Conservation (phyloP, 345 rosid species). For the Brassica juncea region DNA sequence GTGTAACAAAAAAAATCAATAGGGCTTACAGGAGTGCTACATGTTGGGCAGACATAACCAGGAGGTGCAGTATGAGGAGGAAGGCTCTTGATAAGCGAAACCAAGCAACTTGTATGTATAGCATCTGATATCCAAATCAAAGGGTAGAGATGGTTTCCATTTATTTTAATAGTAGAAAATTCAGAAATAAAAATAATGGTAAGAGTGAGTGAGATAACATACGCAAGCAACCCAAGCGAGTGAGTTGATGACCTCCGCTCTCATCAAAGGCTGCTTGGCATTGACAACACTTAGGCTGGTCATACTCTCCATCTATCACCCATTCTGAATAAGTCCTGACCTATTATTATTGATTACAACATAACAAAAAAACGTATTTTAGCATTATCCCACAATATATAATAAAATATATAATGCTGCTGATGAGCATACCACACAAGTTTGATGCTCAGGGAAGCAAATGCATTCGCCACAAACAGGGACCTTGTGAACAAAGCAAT, state of each 20-base stretch:
- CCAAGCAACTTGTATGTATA: slow-evolving; percentile 86
- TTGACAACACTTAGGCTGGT: slow-evolving; percentile 93
- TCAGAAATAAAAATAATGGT: slow-evolving; percentile 5
- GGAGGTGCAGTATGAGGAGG: slow-evolving; percentile 97
- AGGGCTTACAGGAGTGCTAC: slow-evolving; percentile 76
- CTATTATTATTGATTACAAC: slow-evolving; percentile 51
- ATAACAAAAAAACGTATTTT: slow-evolving; percentile 5
- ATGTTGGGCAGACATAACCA: slow-evolving; percentile 85
- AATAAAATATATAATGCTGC: not conserved
- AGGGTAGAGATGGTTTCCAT: not conserved
- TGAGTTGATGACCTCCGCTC: slow-evolving; percentile 62
- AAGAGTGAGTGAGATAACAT: slow-evolving; percentile 45
- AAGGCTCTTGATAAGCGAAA: slow-evolving; percentile 77
- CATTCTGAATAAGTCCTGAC: slow-evolving; percentile 96
- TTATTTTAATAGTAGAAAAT: not conserved
- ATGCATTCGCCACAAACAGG: slow-evolving; percentile 99
- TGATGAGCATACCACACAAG: slow-evolving; percentile 71
- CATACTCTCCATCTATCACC: slow-evolving; percentile 99
- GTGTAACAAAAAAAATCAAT: not conserved
- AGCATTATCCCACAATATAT: not conserved
- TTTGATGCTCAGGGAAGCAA: slow-evolving; percentile 93
- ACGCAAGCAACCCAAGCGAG: slow-evolving; percentile 99
- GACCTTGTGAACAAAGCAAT: slow-evolving; percentile 97
- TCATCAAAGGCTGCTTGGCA: slow-evolving; percentile 79
- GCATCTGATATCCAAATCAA: slow-evolving; percentile 55